These are phyloP conservation scores for Trichoderma sp. DNA, from an alignment of 2,329 filamentous ascomycete species.

Conservation along the genomic window DNA sequence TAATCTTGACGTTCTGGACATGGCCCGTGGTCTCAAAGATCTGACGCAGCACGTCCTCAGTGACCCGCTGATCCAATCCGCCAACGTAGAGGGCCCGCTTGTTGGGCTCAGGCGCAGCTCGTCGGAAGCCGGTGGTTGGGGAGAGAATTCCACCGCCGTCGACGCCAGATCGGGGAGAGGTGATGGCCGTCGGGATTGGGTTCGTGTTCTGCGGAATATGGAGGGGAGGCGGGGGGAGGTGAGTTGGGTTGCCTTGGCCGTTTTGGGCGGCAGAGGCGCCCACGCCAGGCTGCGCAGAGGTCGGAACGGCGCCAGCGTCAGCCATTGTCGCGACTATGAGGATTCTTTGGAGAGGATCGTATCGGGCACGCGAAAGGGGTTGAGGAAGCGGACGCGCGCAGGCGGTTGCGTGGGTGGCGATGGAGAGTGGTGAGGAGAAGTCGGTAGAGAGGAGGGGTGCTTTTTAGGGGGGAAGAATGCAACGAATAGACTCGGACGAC, in stretches of 20 bases:
- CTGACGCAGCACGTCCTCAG: slow-evolving; percentile 92
- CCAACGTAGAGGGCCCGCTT: slow-evolving; percentile 97
- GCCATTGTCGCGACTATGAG: slow-evolving; percentile 58
- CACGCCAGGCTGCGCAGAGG: slow-evolving; percentile 56
- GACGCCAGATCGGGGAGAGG: slow-evolving; percentile 74
- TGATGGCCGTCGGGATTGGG: slow-evolving; percentile 88
- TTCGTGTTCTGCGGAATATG: slow-evolving; percentile 97
- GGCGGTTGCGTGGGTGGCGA: slow-evolving; percentile 14
- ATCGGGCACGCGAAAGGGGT: slow-evolving; percentile 1
- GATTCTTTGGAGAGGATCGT: neutral
- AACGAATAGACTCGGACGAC: slow-evolving; percentile 11
- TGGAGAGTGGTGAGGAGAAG: slow-evolving; percentile 11
- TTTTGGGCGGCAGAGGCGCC: slow-evolving; percentile 72
- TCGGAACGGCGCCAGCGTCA: slow-evolving; percentile 65
- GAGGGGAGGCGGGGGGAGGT: slow-evolving; percentile 87
- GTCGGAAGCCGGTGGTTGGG: slow-evolving; percentile 80
- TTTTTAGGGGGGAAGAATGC: neutral
- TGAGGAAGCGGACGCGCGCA: slow-evolving; percentile 6
- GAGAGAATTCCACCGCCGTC: slow-evolving; percentile 71
- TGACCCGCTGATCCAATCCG: slow-evolving; percentile 89
- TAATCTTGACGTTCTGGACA: slow-evolving; percentile 98
- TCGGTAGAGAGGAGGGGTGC: slow-evolving; percentile 18
- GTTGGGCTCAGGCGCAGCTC: slow-evolving; percentile 94
- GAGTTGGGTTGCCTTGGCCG: slow-evolving; percentile 64
- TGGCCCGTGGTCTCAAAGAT: slow-evolving; percentile 99